Evolutionary conservation across 495 filamentous ascomycete genomes (phyloP).

Genomic region (Penicillium nucicola): DNA sequence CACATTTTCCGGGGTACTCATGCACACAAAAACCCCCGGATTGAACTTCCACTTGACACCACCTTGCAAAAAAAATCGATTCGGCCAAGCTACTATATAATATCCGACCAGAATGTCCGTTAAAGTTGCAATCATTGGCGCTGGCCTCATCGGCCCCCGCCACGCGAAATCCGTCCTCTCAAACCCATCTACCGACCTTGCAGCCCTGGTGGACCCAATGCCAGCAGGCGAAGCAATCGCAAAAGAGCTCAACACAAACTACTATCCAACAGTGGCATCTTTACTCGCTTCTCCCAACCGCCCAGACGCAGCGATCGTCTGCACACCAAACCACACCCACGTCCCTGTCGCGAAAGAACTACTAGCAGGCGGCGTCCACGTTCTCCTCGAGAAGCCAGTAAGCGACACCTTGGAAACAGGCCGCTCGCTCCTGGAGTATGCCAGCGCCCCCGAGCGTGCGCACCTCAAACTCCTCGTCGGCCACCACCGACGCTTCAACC

Average conservation of each 20-base stretch:
- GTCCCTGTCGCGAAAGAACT: conserved; percentile 49
- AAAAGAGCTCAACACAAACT: conserved; percentile 23
- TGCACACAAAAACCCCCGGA: background rate
- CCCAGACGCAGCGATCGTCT: conserved; percentile 56
- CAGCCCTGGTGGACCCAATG: conserved; percentile 51
- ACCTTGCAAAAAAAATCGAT: background rate
- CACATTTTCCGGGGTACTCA: background rate
- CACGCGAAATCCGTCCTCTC: conserved; percentile 49
- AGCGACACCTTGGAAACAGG: conserved; percentile 43
- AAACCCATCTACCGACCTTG: conserved; percentile 44
- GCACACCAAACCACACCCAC: conserved; percentile 59
- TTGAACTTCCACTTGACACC: background rate
- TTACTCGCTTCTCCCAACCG: conserved; percentile 36
- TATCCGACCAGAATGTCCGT: conserved; percentile 15
- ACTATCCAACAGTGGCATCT: conserved; percentile 34
- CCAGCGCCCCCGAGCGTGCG: conserved; percentile 14
- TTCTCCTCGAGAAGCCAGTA: conserved; percentile 59
- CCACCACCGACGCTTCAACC: conserved; percentile 61
- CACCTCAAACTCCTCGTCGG: conserved; percentile 52
- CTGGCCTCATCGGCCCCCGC: conserved; percentile 56
- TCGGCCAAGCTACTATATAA: background rate
- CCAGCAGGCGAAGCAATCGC: conserved; percentile 28
- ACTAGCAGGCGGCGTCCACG: conserved; percentile 45
- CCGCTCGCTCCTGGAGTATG: conserved; percentile 25
- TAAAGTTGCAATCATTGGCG: conserved; percentile 52